Base-by-base conservation (phyloP, 2,329 filamentous ascomycete genomes). In the Aspergillus neoniger region DNA sequence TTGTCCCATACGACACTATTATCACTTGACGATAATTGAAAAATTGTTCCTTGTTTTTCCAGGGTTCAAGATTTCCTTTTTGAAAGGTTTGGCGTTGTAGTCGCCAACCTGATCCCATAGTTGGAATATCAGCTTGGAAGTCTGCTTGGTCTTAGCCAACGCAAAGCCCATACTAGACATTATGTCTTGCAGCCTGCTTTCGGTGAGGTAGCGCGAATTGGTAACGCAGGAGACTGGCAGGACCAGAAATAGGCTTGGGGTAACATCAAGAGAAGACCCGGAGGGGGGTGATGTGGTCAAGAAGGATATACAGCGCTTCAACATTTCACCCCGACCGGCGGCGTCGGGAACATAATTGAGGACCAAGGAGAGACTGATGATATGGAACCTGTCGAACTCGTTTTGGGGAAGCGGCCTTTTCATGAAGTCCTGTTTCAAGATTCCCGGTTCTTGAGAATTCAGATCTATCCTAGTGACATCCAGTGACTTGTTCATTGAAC, bases 371-470 rank as follows among this genome's bases (percentile, higher is more conserved):
- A 99, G 81, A 53, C 92, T 96, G 70, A 99, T 89, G 55, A 98
- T 86, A 73, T 99, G 91, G 73, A 98, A 98, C 21, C 81, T 81
- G 43, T 92, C 87, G 5, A 84, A 80, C 21, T 82, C 72, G 7
- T 66, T 74, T 5, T 55, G 32, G 0, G 94, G 94, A 3, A 94
- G 76, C 0, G 92, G 91, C 25, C 92, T 84, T 67, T 91, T 80
- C 93, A 99, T 96, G 71, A 99, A 98, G 75, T 99, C 92, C 73
- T 97, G 92, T 75, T 96, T 87, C 59, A 88, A 73, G 66, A 99
- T 99, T 2, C 74, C 76, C 1, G 88, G 82, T 50, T 88, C 88
- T 72, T 96, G 92, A 61, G 92, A 95, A 76, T 96, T 91, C 58
- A 99, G 80, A 72, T 99, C 95, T 73, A 99, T 97, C 65, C 92